These are phyloP conservation scores for Raphanus raphanistrum DNA, from an alignment of 345 rosid species.

Conservation along the genomic window DNA sequence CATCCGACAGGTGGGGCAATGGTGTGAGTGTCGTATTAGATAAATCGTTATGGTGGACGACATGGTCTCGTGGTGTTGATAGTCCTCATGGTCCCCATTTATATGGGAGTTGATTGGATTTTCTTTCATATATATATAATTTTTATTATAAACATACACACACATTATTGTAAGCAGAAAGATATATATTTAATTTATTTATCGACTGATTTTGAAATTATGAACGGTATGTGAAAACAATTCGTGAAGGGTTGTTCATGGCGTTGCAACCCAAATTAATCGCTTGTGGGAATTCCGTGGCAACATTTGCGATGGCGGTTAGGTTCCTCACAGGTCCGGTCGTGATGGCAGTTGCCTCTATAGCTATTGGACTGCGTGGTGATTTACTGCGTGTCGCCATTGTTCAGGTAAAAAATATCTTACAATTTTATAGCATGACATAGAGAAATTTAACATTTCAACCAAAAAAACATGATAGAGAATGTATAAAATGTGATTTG, in stretches of 20 bases:
- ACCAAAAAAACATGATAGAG: too few species aligned
- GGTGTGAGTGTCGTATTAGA: constrained; percentile 40
- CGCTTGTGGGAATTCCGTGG: constrained; percentile 87
- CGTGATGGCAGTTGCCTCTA: constrained; percentile 91
- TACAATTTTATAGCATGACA: not conserved
- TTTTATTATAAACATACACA: too few species aligned
- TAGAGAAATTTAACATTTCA: not conserved
- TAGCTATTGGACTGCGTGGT: constrained; percentile 78
- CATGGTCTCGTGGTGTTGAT: constrained; percentile 42
- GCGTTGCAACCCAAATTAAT: constrained; percentile 94
- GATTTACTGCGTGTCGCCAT: constrained; percentile 75
- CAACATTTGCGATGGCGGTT: constrained; percentile 80
- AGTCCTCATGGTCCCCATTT: constrained; percentile 42
- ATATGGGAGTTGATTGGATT: constrained; percentile 29
- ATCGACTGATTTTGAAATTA: not conserved
- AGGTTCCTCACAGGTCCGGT: constrained; percentile 86
- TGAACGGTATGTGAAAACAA: not conserved
- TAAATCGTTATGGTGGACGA: constrained; percentile 43
- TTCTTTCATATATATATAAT: not conserved
- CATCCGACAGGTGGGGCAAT: constrained; percentile 40
- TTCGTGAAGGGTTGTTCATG: constrained; percentile 81
- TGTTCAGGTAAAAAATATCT: constrained; percentile 61
- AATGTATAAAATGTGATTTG: not conserved
- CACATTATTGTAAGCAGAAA: not conserved
- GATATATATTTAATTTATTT: not conserved